These are phyloP conservation scores for Metschnikowia corniflorae DNA, from an alignment of 805 yeast species.

Conservation along the genomic window DNA sequence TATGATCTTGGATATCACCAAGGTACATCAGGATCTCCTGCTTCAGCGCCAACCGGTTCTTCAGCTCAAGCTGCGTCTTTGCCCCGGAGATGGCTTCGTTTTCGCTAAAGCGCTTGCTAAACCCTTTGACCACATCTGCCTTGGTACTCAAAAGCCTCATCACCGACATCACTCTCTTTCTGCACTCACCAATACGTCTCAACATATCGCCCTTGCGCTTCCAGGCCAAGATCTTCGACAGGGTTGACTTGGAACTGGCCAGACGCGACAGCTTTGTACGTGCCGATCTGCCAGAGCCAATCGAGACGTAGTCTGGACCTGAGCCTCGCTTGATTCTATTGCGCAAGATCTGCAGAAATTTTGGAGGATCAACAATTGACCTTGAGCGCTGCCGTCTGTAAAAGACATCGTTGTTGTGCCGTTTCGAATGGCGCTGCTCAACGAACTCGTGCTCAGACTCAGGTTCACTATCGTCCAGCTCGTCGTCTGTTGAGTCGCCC, in stretches of 20 bases:
- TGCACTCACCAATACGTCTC: slow-evolving; percentile 90
- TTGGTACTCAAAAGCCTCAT: slow-evolving; percentile 81
- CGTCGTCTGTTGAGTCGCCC: slow-evolving; percentile 47
- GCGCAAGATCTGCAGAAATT: slow-evolving; percentile 7
- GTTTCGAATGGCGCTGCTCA: slow-evolving; percentile 15
- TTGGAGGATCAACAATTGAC: slow-evolving; percentile 32
- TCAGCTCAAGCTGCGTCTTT: slow-evolving; percentile 5
- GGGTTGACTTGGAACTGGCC: slow-evolving; percentile 36
- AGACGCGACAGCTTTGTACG: slow-evolving; percentile 5
- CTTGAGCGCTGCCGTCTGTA: slow-evolving; percentile 35
- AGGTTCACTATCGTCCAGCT: slow-evolving; percentile 34
- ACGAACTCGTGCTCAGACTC: slow-evolving; percentile 30
- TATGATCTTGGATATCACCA: slow-evolving; percentile 97
- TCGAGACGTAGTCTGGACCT: slow-evolving; percentile 11
- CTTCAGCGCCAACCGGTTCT: slow-evolving; percentile 46
- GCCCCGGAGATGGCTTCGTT: slow-evolving; percentile 23
- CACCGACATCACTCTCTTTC: slow-evolving; percentile 90
- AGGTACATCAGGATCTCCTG: slow-evolving; percentile 87
- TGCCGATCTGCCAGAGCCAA: slow-evolving; percentile 9
- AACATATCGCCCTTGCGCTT: slow-evolving; percentile 92
- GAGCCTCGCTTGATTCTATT: slow-evolving; percentile 15
- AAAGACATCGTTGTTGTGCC: slow-evolving; percentile 23
- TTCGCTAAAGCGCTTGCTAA: slow-evolving; percentile 86
- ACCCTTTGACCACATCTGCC: slow-evolving; percentile 97
- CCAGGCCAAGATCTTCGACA: slow-evolving; percentile 62